These are phyloP conservation scores for Penicillium cataractarum DNA, from an alignment of 495 filamentous ascomycete genomes.

Conservation along the genomic window DNA sequence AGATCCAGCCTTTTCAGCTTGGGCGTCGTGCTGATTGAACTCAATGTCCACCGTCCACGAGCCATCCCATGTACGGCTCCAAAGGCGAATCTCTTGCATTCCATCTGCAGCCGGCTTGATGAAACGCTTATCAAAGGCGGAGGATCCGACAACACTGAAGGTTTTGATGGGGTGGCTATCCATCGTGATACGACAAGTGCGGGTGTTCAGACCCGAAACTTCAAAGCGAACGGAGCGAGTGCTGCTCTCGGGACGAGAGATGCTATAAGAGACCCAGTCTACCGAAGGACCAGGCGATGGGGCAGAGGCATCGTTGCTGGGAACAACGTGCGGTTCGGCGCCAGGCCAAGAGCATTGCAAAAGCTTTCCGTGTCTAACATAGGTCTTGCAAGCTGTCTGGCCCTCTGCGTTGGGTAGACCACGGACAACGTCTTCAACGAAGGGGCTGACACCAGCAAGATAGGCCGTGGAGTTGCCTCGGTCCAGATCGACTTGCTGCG, in stretches of 20 bases:
- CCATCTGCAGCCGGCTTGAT: conserved; percentile 56
- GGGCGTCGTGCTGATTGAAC: conserved; percentile 53
- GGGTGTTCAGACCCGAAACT: conserved; percentile 66
- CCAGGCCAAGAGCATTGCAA: conserved; percentile 75
- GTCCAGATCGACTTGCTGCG: conserved; percentile 80
- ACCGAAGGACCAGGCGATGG: conserved; percentile 35
- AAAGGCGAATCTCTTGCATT: conserved; percentile 62
- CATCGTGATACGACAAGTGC: conserved; percentile 58
- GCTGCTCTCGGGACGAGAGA: conserved; percentile 51
- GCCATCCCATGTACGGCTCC: conserved; percentile 74
- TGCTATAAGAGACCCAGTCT: conserved; percentile 66
- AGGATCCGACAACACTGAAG: conserved; percentile 62
- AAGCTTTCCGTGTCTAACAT: conserved; percentile 40
- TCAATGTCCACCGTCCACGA: conserved; percentile 76
- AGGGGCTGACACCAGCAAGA: conserved; percentile 72
- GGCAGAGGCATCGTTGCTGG: conserved; percentile 36
- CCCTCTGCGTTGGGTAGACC: conserved; percentile 72
- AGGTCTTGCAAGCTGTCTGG: conserved; percentile 35
- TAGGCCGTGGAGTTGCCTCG: conserved; percentile 67
- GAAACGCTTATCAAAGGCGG: conserved; percentile 55
- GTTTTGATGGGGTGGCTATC: conserved; percentile 57
- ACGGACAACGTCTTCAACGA: conserved; percentile 66
- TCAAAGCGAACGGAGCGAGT: conserved; percentile 48
- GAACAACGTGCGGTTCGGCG: conserved; percentile 58
- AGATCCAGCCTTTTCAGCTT: conserved; percentile 35